Evolutionary conservation across 371 early-diverging fungal genomes (phyloP), one percentile per base, ranked within the genome.

Genomic region (Catenaria anguillulae): DNA sequence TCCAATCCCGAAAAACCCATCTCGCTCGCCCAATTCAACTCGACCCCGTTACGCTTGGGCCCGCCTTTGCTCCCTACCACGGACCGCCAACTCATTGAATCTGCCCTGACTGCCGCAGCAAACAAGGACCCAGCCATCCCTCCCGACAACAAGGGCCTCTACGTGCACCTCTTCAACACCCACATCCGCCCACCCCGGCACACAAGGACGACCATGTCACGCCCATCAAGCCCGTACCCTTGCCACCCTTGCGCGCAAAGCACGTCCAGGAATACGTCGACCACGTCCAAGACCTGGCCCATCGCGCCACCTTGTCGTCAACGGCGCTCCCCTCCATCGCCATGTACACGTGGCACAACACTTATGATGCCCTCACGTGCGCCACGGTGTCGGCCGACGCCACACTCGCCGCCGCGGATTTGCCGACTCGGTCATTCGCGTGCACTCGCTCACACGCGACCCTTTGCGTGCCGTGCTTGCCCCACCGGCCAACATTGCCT

Each of bases 271-370:
- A 80, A 48, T 84, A 88, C 65, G 70, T 94, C 5, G 83, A 87
- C 34, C 77, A 73, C 46, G 71, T 98, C 37, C 84, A 84, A 63
- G 97, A 99, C 58, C 64, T 92, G 10, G 75, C 88, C 68, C 88
- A 89, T 61, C 84, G 89, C 42, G 83, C 90, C 8, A 73, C 81
- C 1, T 68, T 92, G 26, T 80, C 84, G 4, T 81, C 84, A 33
- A 78, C 81, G 4, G 82, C 89, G 21, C 77, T 92, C 37, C 97
- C 99, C 2, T 92, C 92, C 43, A 84, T 98, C 34, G 94, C 95
- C 72, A 88, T 89, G 66, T 99, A 94, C 73, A 99, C 99, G 5
- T 87, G 99, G 62, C 93, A 96, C 74, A 98, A 99, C 68, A 89
- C 96, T 0, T 83, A 88, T 71, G 88, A 88, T 68, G 72, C 73